Evolutionary conservation across 495 filamentous ascomycete genomes (phyloP).

Genomic region (Aspergillus carlsbadensis): DNA sequence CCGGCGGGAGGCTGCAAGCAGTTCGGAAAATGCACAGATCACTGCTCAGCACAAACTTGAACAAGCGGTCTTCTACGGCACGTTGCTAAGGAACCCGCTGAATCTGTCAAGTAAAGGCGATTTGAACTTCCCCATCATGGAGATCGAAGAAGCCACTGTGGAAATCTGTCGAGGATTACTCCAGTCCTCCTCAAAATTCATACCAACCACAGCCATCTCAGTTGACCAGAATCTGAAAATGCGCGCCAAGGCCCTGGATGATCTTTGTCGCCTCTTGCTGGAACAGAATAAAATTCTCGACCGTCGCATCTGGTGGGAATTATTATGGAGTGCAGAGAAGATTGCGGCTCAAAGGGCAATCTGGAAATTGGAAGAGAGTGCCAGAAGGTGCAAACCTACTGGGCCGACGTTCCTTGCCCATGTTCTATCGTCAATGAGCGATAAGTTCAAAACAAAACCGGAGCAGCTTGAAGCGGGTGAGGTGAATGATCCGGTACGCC

Average conservation of each 20-base stretch:
- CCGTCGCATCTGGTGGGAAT: constrained; percentile 65
- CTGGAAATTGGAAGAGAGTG: constrained; percentile 73
- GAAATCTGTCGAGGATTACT: constrained; percentile 81
- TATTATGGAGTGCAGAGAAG: constrained; percentile 90
- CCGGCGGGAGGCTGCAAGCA: constrained; percentile 23
- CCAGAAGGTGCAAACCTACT: constrained; percentile 40
- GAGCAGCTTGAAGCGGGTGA: constrained; percentile 47
- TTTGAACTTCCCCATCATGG: constrained; percentile 59
- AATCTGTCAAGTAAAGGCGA: constrained; percentile 67
- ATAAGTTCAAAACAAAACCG: constrained; percentile 59
- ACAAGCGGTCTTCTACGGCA: constrained; percentile 90
- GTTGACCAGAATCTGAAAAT: constrained; percentile 76
- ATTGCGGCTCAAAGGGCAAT: constrained; percentile 78
- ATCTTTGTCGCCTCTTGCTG: constrained; percentile 67
- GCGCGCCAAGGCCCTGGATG: constrained; percentile 65
- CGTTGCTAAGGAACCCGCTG: constrained; percentile 74
- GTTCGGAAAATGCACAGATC: constrained; percentile 43
- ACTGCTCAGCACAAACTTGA: constrained; percentile 87
- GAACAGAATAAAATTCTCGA: constrained; percentile 56
- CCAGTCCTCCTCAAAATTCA: constrained; percentile 66
- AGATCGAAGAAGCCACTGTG: constrained; percentile 76
- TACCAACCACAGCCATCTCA: constrained; percentile 67
- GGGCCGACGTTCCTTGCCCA: constrained; percentile 62
- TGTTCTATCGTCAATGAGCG: constrained; percentile 66
- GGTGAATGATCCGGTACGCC: constrained; percentile 70